Evolutionary conservation across 768 basidiomycete species (phyloP).

Genomic region (Glaciozyma martinii): DNA sequence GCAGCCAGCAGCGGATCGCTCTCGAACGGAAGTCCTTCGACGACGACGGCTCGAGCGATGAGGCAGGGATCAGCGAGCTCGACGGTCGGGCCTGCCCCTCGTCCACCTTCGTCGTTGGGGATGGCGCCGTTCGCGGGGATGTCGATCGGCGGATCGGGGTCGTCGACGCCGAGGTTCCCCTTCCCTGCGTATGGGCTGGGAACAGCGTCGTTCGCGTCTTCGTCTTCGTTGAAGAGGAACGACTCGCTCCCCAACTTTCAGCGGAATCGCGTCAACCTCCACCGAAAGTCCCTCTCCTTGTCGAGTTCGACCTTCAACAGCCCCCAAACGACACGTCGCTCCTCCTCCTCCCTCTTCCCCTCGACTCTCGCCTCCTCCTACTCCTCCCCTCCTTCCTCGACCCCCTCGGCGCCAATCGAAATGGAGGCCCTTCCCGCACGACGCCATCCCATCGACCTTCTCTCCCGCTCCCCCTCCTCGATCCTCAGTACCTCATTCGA

Average conservation of each 20-base stretch:
- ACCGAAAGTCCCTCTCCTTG: slow-evolving; percentile 5
- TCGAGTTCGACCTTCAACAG: slow-evolving; percentile 30
- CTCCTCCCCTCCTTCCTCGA: slow-evolving; percentile 2
- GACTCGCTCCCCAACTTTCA: slow-evolving; percentile 12
- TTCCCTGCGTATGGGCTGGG: slow-evolving; percentile 7
- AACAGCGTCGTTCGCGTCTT: slow-evolving; percentile 14
- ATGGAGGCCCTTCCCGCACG: slow-evolving; percentile 5
- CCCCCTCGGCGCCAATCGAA: neutral
- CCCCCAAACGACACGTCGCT: neutral
- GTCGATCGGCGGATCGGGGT: neutral
- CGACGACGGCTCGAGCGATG: slow-evolving; percentile 9
- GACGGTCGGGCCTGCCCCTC: slow-evolving; percentile 12
- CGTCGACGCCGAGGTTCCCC: slow-evolving; percentile 19
- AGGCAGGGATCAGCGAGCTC: slow-evolving; percentile 3
- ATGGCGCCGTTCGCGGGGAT: neutral
- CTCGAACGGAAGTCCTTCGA: slow-evolving; percentile 27
- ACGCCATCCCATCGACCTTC: slow-evolving; percentile 23
- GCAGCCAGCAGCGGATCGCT: slow-evolving; percentile 34
- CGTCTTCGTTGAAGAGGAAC: slow-evolving; percentile 2
- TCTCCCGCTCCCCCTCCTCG: slow-evolving; percentile 28
- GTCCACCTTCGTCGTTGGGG: neutral
- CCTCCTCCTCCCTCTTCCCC: slow-evolving; percentile 11
- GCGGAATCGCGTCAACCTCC: slow-evolving; percentile 10
- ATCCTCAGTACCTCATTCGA: slow-evolving; percentile 17
- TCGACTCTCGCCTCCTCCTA: slow-evolving; percentile 3